A percentile compares a stretch with the other conserved stretches of the same genome.
Evolutionary conservation across 768 basidiomycete species (phyloP).

Genomic region (Hebeloma cylindrosporum): DNA sequence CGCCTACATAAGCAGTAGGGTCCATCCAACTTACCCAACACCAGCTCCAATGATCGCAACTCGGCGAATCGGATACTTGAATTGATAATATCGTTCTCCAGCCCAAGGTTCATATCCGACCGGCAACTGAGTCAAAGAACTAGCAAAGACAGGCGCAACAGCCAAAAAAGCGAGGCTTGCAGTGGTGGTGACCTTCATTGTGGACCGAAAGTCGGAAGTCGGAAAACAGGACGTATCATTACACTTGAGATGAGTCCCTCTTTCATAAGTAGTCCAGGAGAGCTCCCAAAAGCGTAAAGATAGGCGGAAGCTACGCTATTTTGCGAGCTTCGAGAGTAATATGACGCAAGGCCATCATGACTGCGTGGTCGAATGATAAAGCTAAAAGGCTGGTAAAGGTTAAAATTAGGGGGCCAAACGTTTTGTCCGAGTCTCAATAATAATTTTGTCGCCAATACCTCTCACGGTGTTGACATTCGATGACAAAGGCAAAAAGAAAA

Average conservation of each 20-base stretch:
- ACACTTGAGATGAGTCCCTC: neutral
- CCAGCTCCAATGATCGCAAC: conserved; percentile 44
- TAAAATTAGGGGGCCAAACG: no score
- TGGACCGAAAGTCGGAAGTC: neutral
- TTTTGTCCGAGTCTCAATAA: no score
- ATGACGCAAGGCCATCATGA: conserved; percentile 13
- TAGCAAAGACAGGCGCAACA: conserved; percentile 5
- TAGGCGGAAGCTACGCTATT: conserved; percentile 2
- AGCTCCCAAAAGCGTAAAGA: neutral
- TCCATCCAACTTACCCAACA: conserved; percentile 36
- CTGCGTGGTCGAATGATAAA: neutral
- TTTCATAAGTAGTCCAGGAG: neutral
- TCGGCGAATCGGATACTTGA: conserved; percentile 37
- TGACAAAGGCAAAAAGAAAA: no score
- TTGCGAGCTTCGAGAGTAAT: conserved; percentile 14
- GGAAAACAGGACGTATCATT: neutral
- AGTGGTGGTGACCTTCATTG: conserved; percentile 11
- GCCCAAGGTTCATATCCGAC: conserved; percentile 1
- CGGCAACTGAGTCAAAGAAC: conserved; percentile 5
- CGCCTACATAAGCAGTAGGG: no score
- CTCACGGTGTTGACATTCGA: no score
- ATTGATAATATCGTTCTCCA: conserved; percentile 26
- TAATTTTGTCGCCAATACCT: no score
- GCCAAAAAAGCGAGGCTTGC: conserved; percentile 3
- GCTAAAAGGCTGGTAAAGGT: no score